Percentiles rank a stretch among this genome's conserved stretches.
Evolutionary conservation across 176 grass and related monocot species (phyloP).

Genomic region (Tillandsia fasciculata): DNA sequence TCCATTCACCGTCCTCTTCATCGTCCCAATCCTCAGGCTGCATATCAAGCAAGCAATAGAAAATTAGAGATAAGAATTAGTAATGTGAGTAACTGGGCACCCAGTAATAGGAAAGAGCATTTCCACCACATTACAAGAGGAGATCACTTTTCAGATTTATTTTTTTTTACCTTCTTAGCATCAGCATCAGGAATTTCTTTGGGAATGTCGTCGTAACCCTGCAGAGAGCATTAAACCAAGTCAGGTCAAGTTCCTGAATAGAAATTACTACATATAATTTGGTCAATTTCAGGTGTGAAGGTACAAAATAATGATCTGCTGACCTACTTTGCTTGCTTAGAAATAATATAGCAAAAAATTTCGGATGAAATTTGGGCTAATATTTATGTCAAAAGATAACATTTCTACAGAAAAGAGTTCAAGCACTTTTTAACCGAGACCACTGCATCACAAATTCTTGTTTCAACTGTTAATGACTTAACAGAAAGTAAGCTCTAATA

Average conservation of each 20-base stretch:
- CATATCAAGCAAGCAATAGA: slow-evolving; percentile 1
- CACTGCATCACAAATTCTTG: background rate
- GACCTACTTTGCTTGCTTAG: background rate
- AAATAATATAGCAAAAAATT: background rate
- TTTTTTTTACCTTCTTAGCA: slow-evolving; percentile 42
- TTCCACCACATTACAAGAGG: background rate
- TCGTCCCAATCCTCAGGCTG: slow-evolving; percentile 70
- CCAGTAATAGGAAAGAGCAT: background rate
- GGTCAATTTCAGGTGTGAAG: too few relatives aligned
- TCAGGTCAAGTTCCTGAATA: background rate
- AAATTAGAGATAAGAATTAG: background rate
- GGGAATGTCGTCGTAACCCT: slow-evolving; percentile 74
- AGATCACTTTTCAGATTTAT: background rate
- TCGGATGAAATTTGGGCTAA: background rate
- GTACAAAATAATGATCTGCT: background rate
- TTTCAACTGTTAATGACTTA: background rate
- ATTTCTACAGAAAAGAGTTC: background rate
- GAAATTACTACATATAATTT: too few relatives aligned
- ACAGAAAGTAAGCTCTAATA: background rate
- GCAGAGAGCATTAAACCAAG: slow-evolving; percentile 7
- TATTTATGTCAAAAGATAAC: background rate
- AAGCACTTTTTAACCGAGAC: background rate
- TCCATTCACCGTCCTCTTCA: slow-evolving; percentile 71
- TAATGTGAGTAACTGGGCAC: background rate
- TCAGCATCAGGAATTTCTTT: slow-evolving; percentile 55